Conservation (phyloP, 768 basidiomycete species). For the Suillus ampliporus region DNA sequence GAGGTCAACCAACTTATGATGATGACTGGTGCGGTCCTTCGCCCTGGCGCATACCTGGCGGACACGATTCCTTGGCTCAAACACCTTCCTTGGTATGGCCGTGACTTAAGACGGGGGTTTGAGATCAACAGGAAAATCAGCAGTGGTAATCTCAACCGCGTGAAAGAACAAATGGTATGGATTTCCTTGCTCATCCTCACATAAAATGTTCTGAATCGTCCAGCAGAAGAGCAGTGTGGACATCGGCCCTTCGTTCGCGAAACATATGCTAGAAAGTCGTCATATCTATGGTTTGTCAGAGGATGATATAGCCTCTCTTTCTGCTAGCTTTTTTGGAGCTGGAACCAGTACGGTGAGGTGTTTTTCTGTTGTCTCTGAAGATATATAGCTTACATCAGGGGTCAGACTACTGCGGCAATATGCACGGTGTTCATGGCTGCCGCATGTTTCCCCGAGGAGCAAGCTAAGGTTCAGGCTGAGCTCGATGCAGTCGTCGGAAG, state of each 20-base stretch:
- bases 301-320: conserved; percentile 61
- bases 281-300: conserved; percentile 51
- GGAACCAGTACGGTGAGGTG: conserved; percentile 54
- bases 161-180: conserved; percentile 50
- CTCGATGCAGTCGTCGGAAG: too few species aligned
- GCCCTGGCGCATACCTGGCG: conserved; percentile 39
- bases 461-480: conserved; percentile 20
- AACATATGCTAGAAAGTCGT: conserved; percentile 56
- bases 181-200: neutral
- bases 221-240: conserved; percentile 18
- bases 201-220: too few species aligned
- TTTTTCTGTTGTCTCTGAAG: neutral
- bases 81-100: conserved; percentile 65
- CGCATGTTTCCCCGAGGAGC: conserved; percentile 39
- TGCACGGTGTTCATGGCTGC: conserved; percentile 42
- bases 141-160: conserved; percentile 50
- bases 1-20: conserved; percentile 36
- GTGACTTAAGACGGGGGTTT: conserved; percentile 59
- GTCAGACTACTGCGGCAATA: conserved; percentile 32
- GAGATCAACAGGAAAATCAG: conserved; percentile 57
- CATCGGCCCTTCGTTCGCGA: conserved; percentile 48
- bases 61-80: conserved; percentile 40
- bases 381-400: neutral
- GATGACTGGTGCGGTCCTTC: conserved; percentile 34
- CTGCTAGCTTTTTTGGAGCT: conserved; percentile 63